These are phyloP conservation scores for Rostrohypoxylon terebratum DNA, from an alignment of 495 filamentous ascomycete species.

Conservation along the genomic window DNA sequence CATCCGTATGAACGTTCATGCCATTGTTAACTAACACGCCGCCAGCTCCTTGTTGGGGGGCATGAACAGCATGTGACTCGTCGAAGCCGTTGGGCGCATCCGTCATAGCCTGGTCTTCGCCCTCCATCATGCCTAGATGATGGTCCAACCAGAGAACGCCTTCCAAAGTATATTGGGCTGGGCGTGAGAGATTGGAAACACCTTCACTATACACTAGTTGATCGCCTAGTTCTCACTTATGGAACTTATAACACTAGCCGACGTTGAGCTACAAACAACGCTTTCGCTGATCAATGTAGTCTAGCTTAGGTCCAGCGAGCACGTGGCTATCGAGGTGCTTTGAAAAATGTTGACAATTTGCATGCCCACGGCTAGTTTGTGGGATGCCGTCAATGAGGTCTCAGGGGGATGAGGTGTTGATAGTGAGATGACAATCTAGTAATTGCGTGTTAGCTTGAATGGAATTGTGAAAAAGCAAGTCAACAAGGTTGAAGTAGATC, in stretches of 20 bases:
- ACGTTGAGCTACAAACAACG: neutral
- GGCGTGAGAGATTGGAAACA: neutral
- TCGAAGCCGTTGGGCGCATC: conserved; percentile 56
- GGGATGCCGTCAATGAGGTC: neutral
- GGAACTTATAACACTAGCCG: neutral
- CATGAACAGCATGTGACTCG: conserved; percentile 31
- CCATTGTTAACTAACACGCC: conserved; percentile 43
- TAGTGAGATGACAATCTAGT: neutral
- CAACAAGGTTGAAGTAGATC: neutral
- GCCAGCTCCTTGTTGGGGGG: conserved; percentile 28
- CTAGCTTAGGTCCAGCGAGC: neutral
- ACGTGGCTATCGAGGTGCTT: conserved; percentile 23
- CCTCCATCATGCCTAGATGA: conserved; percentile 52
- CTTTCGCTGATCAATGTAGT: neutral
- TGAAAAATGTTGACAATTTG: conserved; percentile 4
- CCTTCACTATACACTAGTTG: conserved; percentile 1
- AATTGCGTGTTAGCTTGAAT: conserved; percentile 16
- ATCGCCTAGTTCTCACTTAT: conserved; percentile 5
- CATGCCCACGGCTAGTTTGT: conserved; percentile 27
- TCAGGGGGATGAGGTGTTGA: neutral
- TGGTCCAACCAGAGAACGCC: neutral
- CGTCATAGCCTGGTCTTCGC: conserved; percentile 52
- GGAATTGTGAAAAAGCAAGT: neutral
- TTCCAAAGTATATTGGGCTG: conserved; percentile 2
- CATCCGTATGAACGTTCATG: conserved; percentile 47